Conservation (phyloP, 192 early-diverging fungal genomes). For the Chytriomyces hyalinus region DNA sequence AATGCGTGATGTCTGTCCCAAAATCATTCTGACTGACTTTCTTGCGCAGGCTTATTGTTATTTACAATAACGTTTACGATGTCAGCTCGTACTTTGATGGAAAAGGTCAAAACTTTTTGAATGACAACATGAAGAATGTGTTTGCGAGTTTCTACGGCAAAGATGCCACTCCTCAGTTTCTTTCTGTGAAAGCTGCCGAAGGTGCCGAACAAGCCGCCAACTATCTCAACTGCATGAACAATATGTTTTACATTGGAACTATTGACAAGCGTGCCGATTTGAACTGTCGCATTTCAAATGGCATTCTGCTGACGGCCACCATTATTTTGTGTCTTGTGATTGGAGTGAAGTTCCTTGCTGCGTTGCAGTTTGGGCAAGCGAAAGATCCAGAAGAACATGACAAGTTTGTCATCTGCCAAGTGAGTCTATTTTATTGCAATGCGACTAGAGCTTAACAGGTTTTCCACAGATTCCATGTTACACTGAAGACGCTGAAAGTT, state of each 20-base stretch:
- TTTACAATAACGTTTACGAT: conserved; percentile 65
- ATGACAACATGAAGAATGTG: conserved; percentile 32
- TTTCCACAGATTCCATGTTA: conserved; percentile 71
- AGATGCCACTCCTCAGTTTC: conserved; percentile 47
- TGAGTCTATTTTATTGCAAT: conserved; percentile 84
- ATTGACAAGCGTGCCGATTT: conserved; percentile 81
- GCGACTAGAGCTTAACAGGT: conserved; percentile 71
- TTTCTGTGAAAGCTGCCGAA: conserved; percentile 23
- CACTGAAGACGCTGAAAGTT: conserved; percentile 86
- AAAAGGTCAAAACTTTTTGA: conserved; percentile 31
- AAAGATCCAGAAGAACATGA: conserved; percentile 82
- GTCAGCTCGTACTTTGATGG: conserved; percentile 52
- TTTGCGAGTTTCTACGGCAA: conserved; percentile 46
- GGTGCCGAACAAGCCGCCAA: conserved; percentile 24
- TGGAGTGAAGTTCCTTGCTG: conserved; percentile 93
- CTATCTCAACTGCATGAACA: conserved; percentile 72
- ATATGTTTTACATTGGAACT: conserved; percentile 77
- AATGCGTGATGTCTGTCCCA: neutral
- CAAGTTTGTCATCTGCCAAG: conserved; percentile 93
- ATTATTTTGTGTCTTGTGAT: conserved; percentile 84
- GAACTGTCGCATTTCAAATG: conserved; percentile 82
- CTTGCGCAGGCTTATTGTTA: conserved; percentile 43
- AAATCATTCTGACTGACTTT: conserved; percentile 24
- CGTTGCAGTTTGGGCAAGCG: conserved; percentile 79
- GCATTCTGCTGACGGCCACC: conserved; percentile 81